phyloP scores from a whole-genome alignment of 805 yeast genomes.

The Hanseniaspora singularis region DNA sequence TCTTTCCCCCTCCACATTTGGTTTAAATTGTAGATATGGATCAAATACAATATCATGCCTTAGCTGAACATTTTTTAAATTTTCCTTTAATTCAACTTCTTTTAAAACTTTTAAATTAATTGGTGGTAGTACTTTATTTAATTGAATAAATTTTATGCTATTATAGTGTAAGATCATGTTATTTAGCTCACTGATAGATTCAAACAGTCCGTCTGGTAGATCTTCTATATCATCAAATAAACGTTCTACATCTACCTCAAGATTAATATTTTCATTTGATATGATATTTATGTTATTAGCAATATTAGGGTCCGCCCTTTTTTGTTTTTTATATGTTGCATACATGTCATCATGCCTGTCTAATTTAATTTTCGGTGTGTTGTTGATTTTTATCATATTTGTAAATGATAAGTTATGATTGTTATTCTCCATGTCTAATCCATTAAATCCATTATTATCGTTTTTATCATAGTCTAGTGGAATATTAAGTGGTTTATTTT shows the following conservation, averaged over 20 bases:
- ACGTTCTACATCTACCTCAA: constrained; percentile 3
- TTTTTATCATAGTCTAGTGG: too few species aligned
- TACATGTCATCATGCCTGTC: too few species aligned
- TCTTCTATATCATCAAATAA: constrained; percentile 8
- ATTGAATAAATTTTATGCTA: constrained; percentile 1
- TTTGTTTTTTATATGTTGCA: too few species aligned
- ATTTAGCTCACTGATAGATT: background rate
- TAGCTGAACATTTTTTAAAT: constrained; percentile 79
- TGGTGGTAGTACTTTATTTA: constrained; percentile 48
- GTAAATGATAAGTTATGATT: too few species aligned
- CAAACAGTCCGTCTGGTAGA: background rate
- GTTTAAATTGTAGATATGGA: constrained; percentile 83
- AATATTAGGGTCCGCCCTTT: too few species aligned
- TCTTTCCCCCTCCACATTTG: constrained; percentile 81
- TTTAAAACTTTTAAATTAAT: constrained; percentile 67
- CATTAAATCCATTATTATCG: too few species aligned
- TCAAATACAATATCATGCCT: constrained; percentile 89
- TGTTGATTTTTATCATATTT: too few species aligned
- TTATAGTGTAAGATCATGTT: background rate
- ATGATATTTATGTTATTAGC: too few species aligned
- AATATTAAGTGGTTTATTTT: too few species aligned
- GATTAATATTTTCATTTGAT: too few species aligned
- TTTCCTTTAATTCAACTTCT: constrained; percentile 80
- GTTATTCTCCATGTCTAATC: too few species aligned
- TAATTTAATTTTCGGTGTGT: too few species aligned